Evolutionary conservation across 768 basidiomycete genomes (phyloP), one percentile per base, ranked within the genome.

Genomic region (Harrya chromipes): DNA sequence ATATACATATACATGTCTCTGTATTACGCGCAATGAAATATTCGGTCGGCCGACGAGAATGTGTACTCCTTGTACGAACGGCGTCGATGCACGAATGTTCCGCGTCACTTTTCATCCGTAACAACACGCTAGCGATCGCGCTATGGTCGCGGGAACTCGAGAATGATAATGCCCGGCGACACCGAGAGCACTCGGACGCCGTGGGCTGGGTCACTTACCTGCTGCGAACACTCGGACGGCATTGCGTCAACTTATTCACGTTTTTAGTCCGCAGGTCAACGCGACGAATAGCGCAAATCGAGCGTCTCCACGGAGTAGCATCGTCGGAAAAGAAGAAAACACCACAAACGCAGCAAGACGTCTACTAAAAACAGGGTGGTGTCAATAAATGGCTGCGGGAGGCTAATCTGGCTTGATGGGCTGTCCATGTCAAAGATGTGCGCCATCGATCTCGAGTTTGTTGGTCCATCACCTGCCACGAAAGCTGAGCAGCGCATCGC

Each of bases 401-500:
- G 60, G 55, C 52, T 46, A 54, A 62, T 63, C 60, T 46, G 52
- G 53, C 50, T 40, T 34, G 61, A 57, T 46, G 46, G 43, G 35
- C 20, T 21, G 49, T 40, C 35, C 46, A 47, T 50, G 47, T 55
- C 46, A 43, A 21, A 46, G 49, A 39, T 46, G 55, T 40, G 49
- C 54, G 52, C 49, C 49, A 50, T 46, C 42, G 49, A 60, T 53
- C 43, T 46, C 45, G 29, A 53, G 48, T 58, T 39, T 54, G 41
- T 40, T 62, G 50, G 40, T 56, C 40, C 59, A 65, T 61, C 59
- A 58, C 51, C 51, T 62, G 62, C 62, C 55, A 64, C 41, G 40
- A 40, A 45, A 48, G 38, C 33, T 47, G 43, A 29, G 52, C 34
- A 29, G 12, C 29, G 47, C 47, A 20, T 48, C 52, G 55, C 51